phyloP scores from a whole-genome alignment of 2,329 filamentous ascomycete genomes.

The Paracorniculantispora psalliotae region DNA sequence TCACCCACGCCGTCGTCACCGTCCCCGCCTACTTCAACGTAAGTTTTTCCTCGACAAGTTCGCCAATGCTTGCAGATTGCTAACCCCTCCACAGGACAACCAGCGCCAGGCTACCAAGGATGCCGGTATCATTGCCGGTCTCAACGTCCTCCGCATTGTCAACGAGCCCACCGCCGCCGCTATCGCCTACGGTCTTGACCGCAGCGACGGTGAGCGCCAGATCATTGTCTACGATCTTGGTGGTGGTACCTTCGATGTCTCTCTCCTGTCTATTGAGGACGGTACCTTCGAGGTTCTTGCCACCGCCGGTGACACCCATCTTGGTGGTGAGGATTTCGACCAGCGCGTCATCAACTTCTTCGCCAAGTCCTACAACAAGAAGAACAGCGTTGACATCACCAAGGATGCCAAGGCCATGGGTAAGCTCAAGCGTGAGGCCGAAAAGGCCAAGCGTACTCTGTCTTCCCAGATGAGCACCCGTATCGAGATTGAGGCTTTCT shows the following conservation, averaged over 20 bases:
- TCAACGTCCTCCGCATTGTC: conserved; percentile 93
- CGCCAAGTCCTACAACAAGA: conserved; percentile 98
- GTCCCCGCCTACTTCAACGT: conserved; percentile 95
- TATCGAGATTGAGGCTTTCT: conserved; percentile 96
- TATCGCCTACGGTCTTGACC: conserved; percentile 90
- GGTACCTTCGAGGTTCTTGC: conserved; percentile 93
- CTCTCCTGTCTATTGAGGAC: conserved; percentile 83
- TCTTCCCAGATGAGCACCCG: conserved; percentile 90
- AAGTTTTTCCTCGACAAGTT: conserved; percentile 17
- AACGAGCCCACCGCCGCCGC: conserved; percentile 95
- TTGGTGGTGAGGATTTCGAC: conserved; percentile 98
- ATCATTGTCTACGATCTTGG: conserved; percentile 92
- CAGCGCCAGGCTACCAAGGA: conserved; percentile 97
- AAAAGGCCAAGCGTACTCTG: conserved; percentile 98
- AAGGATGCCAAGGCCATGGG: conserved; percentile 98
- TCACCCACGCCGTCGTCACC: conserved; percentile 85
- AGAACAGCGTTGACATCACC: conserved; percentile 85
- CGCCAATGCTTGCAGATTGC: conserved; percentile 14
- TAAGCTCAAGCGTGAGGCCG: conserved; percentile 98
- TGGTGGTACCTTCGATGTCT: conserved; percentile 93
- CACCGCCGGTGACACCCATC: conserved; percentile 93
- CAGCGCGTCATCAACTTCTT: conserved; percentile 96
- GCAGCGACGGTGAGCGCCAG: conserved; percentile 76
- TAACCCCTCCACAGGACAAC: conserved; percentile 55
- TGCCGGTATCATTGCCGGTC: conserved; percentile 83